A percentile compares a stretch with the other conserved stretches of the same genome.
phyloP scores from a whole-genome alignment of 169 alveolate genomes.

The Plasmodium chabaudi region DNA sequence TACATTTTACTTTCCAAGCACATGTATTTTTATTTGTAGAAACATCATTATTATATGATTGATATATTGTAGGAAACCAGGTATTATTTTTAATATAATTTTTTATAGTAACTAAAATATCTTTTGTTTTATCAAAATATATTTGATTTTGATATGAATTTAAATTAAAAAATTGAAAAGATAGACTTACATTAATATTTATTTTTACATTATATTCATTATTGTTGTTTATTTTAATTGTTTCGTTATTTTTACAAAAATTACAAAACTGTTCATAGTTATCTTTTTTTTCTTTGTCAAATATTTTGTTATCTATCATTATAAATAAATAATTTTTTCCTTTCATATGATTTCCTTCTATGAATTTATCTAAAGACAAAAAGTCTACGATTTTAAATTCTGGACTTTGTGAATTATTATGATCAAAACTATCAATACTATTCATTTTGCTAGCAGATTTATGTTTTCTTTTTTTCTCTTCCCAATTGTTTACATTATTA shows the following conservation, averaged over 20 bases:
- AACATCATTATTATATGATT: slow-evolving; percentile 4
- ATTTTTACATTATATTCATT: slow-evolving; percentile 44
- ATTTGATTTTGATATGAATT: slow-evolving; percentile 39
- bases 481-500: no score
- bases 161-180: slow-evolving; percentile 46
- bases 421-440: no score
- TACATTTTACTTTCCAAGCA: slow-evolving; percentile 29
- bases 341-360: slow-evolving; percentile 43
- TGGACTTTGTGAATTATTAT: no score
- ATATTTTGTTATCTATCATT: slow-evolving; percentile 26
- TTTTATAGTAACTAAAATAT: slow-evolving; percentile 25
- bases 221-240: slow-evolving; percentile 20
- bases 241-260: slow-evolving; percentile 29
- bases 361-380: slow-evolving; percentile 58
- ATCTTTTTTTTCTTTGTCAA: slow-evolving; percentile 52
- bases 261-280: slow-evolving; percentile 21
- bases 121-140: slow-evolving; percentile 43
- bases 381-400: slow-evolving; percentile 23
- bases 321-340: slow-evolving; percentile 56
- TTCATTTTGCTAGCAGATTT: no score
- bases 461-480: no score
- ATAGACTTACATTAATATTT: slow-evolving; percentile 14
- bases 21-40: slow-evolving; percentile 5
- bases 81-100: slow-evolving; percentile 45
- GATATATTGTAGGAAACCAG: slow-evolving; percentile 67